These are phyloP conservation scores for Martensiomyces pterosporus DNA, from an alignment of 192 early-diverging fungal species.

Conservation along the genomic window DNA sequence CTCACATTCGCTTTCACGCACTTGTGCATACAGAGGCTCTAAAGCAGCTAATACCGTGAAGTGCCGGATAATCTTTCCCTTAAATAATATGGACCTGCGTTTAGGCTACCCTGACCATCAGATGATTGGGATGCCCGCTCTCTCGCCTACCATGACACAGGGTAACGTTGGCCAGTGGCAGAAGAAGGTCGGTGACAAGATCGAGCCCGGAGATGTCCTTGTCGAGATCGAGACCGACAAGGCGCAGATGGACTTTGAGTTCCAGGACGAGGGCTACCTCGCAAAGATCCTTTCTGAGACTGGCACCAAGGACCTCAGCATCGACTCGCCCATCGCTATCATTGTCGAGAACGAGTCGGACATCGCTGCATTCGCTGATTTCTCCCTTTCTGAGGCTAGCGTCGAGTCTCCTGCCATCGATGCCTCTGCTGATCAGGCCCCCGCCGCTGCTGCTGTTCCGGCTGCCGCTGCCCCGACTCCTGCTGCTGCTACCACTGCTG, in stretches of 20 bases:
- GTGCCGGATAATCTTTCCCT: too few species aligned
- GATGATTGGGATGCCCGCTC: conserved; percentile 86
- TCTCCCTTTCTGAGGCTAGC: conserved; percentile 54
- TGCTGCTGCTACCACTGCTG: conserved; percentile 1
- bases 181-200: conserved; percentile 86
- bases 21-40: too few species aligned
- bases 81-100: too few species aligned
- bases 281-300: conserved; percentile 85
- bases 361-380: conserved; percentile 84
- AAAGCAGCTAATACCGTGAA: too few species aligned
- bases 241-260: conserved; percentile 98
- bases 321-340: conserved; percentile 85
- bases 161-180: conserved; percentile 92
- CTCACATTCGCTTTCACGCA: too few species aligned
- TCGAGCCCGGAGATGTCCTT: conserved; percentile 87
- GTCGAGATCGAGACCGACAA: conserved; percentile 98
- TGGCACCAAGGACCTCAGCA: conserved; percentile 84
- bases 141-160: conserved; percentile 97
- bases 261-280: conserved; percentile 91
- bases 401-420: conserved; percentile 14
- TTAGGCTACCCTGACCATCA: conserved; percentile 66
- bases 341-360: conserved; percentile 88
- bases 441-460: conserved; percentile 41
- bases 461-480: conserved; percentile 14
- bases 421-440: conserved; percentile 25